phyloP scores from a whole-genome alignment of 176 grass and related monocot species.

The Triticum urartu region DNA sequence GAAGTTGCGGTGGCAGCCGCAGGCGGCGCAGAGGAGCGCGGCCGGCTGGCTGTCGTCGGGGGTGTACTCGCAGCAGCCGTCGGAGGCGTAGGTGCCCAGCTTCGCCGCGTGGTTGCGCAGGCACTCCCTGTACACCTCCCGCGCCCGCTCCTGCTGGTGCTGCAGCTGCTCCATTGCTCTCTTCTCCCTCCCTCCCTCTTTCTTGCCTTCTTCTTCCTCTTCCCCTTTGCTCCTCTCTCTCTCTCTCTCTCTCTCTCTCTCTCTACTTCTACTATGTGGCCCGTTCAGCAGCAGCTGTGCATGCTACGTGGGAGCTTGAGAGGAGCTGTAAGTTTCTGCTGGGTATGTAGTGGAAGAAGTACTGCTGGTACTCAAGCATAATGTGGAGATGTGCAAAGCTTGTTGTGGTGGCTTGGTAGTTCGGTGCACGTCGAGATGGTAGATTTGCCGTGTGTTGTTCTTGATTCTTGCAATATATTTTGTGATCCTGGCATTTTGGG shows the following conservation, averaged over 20 bases:
- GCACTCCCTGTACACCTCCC: conserved; percentile 83
- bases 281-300: conserved; percentile 29
- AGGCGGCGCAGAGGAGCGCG: conserved; percentile 60
- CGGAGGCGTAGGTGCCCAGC: conserved; percentile 81
- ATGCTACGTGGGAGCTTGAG: conserved; percentile 26
- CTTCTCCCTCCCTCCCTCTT: not conserved
- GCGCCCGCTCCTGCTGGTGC: conserved; percentile 46
- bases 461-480: conserved; percentile 15
- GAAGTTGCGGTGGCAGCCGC: conserved; percentile 91
- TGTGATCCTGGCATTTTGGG: conserved; percentile 14
- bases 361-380: not conserved
- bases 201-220: not conserved
- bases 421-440: conserved; percentile 33
- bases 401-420: conserved; percentile 35
- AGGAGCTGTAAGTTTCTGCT: conserved; percentile 25
- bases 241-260: not conserved
- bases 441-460: not conserved
- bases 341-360: not conserved
- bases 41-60: conserved; percentile 50
- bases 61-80: conserved; percentile 95
- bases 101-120: conserved; percentile 93
- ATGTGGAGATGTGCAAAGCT: not conserved
- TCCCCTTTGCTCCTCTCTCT: not conserved
- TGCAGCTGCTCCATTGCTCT: conserved; percentile 42
- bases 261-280: conserved; percentile 13